Conservation (phyloP, 352 stramenopile genomes). For the Thalassiosira mediterranea region DNA sequence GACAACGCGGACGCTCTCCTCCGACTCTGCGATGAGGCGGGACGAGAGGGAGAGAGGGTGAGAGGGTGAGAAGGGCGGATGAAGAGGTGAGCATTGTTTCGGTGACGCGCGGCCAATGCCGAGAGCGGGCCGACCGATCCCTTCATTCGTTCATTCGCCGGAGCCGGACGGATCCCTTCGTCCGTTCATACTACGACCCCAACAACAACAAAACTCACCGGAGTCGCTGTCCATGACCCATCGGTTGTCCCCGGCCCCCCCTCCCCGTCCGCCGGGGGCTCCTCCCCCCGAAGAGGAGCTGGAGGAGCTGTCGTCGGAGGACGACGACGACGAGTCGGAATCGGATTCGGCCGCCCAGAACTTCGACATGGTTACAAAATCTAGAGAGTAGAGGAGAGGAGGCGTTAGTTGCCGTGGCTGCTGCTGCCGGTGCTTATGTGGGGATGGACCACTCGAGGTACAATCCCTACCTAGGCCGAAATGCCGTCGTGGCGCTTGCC, state of each 20-base stretch:
- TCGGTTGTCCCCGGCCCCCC: conserved; percentile 36
- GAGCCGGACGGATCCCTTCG: too few species aligned
- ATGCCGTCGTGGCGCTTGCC: not conserved
- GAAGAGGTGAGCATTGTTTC: not conserved
- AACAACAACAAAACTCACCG: too few species aligned
- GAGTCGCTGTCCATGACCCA: conserved; percentile 64
- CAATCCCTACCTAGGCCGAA: too few species aligned
- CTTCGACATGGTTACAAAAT: conserved; percentile 71
- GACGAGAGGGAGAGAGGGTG: not conserved
- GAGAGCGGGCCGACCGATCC: too few species aligned
- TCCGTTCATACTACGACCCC: too few species aligned
- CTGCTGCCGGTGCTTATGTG: not conserved
- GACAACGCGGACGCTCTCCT: conserved; percentile 89
- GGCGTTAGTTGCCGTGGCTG: not conserved
- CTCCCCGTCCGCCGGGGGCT: not conserved
- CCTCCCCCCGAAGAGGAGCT: conserved; percentile 20
- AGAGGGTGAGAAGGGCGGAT: not conserved
- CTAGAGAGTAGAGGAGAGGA: too few species aligned
- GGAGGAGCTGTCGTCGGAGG: conserved; percentile 2
- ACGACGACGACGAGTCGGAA: conserved; percentile 34
- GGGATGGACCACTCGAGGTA: too few species aligned
- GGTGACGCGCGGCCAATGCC: not conserved
- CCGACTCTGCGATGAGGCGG: conserved; percentile 47
- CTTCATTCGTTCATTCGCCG: too few species aligned
- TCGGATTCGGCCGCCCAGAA: conserved; percentile 51